Conservation (phyloP, 768 basidiomycete genomes). For the Lactarius tabidus region DNA sequence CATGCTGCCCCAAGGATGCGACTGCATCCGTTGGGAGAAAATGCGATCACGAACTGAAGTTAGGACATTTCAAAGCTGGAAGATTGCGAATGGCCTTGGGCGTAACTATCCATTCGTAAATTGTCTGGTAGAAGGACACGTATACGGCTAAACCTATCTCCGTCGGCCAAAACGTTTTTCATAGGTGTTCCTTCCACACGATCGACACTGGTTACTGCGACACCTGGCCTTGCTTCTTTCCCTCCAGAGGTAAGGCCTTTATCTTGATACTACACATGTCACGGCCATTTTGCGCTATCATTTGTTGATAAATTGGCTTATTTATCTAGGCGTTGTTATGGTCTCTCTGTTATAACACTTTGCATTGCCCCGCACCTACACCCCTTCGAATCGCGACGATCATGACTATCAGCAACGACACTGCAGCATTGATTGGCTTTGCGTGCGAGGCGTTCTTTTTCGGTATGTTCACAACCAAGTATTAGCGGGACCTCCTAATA, state of each 20-base stretch:
- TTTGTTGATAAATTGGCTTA: background rate
- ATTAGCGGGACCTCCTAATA: conserved; percentile 19
- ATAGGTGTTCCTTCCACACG: background rate
- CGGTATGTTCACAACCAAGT: conserved; percentile 31
- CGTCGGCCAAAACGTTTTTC: background rate
- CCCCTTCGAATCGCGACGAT: background rate
- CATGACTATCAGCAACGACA: conserved; percentile 32
- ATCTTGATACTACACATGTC: background rate
- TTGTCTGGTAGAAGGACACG: background rate
- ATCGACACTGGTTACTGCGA: background rate
- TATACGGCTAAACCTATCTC: background rate
- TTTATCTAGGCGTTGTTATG: background rate
- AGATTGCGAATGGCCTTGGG: too few relatives aligned
- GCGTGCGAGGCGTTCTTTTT: conserved; percentile 36
- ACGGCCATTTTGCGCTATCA: background rate
- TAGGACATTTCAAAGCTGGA: background rate
- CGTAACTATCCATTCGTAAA: too few relatives aligned
- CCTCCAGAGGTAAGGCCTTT: background rate
- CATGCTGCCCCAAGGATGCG: background rate
- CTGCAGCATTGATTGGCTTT: conserved; percentile 38
- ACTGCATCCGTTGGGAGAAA: too few relatives aligned
- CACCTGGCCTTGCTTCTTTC: background rate
- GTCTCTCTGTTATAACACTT: background rate
- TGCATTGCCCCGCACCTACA: background rate
- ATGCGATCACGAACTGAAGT: background rate